Conservation (phyloP, 2,329 filamentous ascomycete species). For the Ophiostoma himal-ulmi region DNA sequence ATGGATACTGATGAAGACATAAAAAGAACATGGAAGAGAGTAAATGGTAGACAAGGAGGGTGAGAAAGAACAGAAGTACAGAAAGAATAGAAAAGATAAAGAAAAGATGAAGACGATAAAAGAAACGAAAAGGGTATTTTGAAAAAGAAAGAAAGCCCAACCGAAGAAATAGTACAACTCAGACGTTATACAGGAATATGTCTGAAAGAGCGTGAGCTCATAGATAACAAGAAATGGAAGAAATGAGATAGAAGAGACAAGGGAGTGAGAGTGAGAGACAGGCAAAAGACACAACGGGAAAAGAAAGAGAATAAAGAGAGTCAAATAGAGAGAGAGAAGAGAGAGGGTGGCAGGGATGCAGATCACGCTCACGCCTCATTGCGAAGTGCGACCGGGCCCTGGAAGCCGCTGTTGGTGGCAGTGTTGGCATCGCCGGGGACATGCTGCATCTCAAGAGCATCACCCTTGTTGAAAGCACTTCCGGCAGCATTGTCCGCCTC, state of each 20-base stretch:
- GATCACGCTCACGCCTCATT: background rate
- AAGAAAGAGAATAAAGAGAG: background rate
- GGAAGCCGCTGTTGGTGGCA: slow-evolving; percentile 13
- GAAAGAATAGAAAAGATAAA: background rate
- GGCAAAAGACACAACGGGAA: background rate
- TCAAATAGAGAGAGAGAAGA: background rate
- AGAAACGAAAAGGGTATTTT: slow-evolving; percentile 20
- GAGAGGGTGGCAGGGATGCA: background rate
- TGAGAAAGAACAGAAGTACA: slow-evolving; percentile 3
- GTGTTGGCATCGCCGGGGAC: slow-evolving; percentile 33
- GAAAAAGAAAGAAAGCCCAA: slow-evolving; percentile 9
- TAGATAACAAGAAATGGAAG: background rate
- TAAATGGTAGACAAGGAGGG: slow-evolving; percentile 1
- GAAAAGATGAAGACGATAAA: background rate
- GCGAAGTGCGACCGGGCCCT: slow-evolving; percentile 18
- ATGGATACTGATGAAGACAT: background rate
- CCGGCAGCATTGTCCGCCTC: slow-evolving; percentile 33
- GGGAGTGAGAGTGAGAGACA: background rate
- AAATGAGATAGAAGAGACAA: background rate
- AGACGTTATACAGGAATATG: background rate
- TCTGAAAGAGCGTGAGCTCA: slow-evolving; percentile 2
- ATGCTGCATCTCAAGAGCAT: slow-evolving; percentile 67
- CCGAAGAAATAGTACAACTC: background rate
- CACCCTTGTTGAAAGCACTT: slow-evolving; percentile 37
- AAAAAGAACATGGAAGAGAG: slow-evolving; percentile 1